Evolutionary conservation across 208 protist species (phyloP).

Genomic region (Acanthamoeba sp.): DNA sequence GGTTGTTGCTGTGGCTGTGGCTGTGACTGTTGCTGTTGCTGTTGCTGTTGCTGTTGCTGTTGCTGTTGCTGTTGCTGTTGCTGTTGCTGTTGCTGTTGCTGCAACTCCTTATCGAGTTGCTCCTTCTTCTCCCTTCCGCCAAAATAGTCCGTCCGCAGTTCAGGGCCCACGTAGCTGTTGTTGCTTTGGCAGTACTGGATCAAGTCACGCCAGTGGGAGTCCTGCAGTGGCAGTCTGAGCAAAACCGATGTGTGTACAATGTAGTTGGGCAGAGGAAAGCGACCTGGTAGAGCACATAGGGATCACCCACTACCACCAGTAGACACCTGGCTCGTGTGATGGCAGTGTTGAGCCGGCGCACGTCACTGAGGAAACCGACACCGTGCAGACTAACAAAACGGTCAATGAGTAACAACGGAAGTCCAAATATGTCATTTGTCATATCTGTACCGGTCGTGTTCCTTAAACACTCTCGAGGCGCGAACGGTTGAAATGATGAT

Average conservation of each 20-base stretch:
- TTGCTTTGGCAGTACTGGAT: not conserved
- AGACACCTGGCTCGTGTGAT: not conserved
- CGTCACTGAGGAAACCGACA: not conserved
- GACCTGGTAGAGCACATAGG: not conserved
- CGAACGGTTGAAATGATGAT: constrained; percentile 26
- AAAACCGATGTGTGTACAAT: not conserved
- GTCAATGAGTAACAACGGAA: not conserved
- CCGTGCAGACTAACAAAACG: not conserved
- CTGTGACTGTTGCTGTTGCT: not conserved
- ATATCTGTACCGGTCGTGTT: not conserved
- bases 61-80: not conserved
- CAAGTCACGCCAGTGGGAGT: not conserved
- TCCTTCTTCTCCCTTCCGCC: not conserved
- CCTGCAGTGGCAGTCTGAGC: not conserved
- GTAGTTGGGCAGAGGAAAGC: no score
- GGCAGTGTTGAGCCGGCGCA: constrained; percentile 1
- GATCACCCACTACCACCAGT: not conserved
- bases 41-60: not conserved
- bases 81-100: not conserved
- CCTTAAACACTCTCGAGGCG: not conserved
- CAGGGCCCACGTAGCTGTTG: not conserved
- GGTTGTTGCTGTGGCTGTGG: not conserved
- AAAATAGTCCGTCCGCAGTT: not conserved
- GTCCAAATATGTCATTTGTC: not conserved
- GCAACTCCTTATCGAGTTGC: not conserved